A percentile compares a stretch with the other conserved stretches of the same genome.
Evolutionary conservation across 257 asterid genomes (phyloP).

Genomic region (Osmanthus fragrans): DNA sequence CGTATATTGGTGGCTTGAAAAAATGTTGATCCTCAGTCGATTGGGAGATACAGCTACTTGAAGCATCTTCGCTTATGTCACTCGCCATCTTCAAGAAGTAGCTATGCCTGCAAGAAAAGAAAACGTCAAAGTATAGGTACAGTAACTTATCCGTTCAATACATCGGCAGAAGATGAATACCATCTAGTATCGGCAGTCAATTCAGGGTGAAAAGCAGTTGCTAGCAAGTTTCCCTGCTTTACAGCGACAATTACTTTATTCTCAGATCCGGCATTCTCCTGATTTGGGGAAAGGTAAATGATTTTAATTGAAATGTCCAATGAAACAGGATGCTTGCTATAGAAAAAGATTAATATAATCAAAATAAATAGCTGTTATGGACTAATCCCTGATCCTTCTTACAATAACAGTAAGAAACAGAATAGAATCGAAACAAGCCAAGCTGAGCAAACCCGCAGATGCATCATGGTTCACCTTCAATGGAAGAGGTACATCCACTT

Average conservation of each 20-base stretch:
- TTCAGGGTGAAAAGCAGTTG: constrained; percentile 99
- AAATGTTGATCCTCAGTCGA: constrained; percentile 27
- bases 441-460: not conserved
- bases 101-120: constrained; percentile 58
- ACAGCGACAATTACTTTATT: constrained; percentile 86
- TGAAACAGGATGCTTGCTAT: not conserved
- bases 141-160: not conserved
- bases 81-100: constrained; percentile 77
- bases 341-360: not conserved
- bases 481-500: not conserved
- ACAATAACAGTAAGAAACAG: not conserved
- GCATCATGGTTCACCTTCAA: not conserved
- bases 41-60: constrained; percentile 39
- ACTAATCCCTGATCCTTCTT: not conserved
- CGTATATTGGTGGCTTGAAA: constrained; percentile 28
- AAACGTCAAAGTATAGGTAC: not conserved
- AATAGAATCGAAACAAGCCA: not conserved
- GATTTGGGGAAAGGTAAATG: constrained; percentile 22
- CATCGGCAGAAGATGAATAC: constrained; percentile 34
- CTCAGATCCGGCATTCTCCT: constrained; percentile 47
- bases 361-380: not conserved
- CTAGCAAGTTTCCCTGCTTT: constrained; percentile 92
- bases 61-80: constrained; percentile 45
- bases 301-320: not conserved
- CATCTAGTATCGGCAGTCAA: constrained; percentile 90